Conservation (phyloP, 208 protist genomes). For the Trypanosoma grayi region DNA sequence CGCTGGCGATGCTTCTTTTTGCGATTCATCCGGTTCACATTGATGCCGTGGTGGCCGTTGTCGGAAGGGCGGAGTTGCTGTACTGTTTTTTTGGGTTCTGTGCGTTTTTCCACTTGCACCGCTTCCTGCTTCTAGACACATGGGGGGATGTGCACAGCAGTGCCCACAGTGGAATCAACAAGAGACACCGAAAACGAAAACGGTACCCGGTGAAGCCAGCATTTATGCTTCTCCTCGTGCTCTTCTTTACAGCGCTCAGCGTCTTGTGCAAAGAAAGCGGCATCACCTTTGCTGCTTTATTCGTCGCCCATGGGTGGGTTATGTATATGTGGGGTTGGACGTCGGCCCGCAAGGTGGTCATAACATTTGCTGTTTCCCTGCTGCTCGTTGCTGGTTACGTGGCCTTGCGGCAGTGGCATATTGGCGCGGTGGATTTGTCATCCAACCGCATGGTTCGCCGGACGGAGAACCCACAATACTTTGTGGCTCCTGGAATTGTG, state of each 20-base stretch:
- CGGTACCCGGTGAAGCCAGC: not conserved
- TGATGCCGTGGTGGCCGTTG: slow-evolving; percentile 84
- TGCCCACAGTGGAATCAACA: not conserved
- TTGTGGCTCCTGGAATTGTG: slow-evolving; percentile 31
- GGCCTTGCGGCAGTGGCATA: slow-evolving; percentile 37
- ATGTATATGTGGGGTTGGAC: slow-evolving; percentile 30
- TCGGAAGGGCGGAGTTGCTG: slow-evolving; percentile 75
- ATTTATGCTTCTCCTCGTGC: slow-evolving; percentile 17
- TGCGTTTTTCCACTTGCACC: slow-evolving; percentile 39
- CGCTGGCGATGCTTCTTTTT: slow-evolving; percentile 55
- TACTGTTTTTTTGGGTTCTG: slow-evolving; percentile 64
- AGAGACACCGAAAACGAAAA: no score
- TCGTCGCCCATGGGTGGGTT: slow-evolving; percentile 44
- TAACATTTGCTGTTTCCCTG: slow-evolving; percentile 14
- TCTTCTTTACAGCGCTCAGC: slow-evolving; percentile 37
- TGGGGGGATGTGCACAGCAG: not conserved
- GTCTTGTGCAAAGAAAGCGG: slow-evolving; percentile 76
- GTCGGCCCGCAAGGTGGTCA: not conserved
- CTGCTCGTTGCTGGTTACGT: slow-evolving; percentile 45
- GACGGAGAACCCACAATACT: slow-evolving; percentile 84
- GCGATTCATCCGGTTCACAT: slow-evolving; percentile 83
- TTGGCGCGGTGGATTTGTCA: slow-evolving; percentile 48
- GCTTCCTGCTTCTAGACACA: not conserved
- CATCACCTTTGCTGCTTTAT: slow-evolving; percentile 64
- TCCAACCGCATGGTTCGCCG: slow-evolving; percentile 53